Base-by-base conservation (phyloP, 192 early-diverging fungal species). In the Coemansia sp. region DNA sequence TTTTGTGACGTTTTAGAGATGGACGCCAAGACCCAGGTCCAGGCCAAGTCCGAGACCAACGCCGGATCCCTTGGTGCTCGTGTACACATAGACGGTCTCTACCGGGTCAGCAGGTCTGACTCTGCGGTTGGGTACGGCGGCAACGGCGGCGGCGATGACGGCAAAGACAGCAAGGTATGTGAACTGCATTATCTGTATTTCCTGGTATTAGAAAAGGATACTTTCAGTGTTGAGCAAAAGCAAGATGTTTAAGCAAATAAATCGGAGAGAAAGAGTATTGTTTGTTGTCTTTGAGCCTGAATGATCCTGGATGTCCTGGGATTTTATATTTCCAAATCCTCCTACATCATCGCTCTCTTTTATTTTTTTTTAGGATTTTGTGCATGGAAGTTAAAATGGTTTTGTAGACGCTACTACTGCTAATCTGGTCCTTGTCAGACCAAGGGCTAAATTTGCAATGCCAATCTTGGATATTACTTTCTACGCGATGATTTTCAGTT, bases 11-110 rank as follows among this genome's bases (percentile, higher is more conserved):
- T 20, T 54, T 55, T 71, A 71, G 6, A 71, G 62, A 42, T 71
- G 69, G 24, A 71, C 49, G 51, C 62, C 62, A n/a, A 71, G 42
- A 14, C 58, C 68, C 9, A 71, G 42, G 11, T 46, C 68, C 3
- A 71, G 39, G 27, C 69, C 62, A 1, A 71, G 42, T 4, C 69
- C 58, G n/a, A 46, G 3, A 6, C 61, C 67, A 30, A 24, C 23
- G 14, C 32, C 29, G 11, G 36, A 13, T 28, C 51, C 25, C 28
- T 27, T 39, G 60, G 22, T 61, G 46, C 22, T 18, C 45, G 22
- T 30, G 4, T 32, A 29, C 16, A 55, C 53, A 27, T n/a, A 18
- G 28, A 55, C 29, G 20, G 28, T 29, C 28, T 55, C 53, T 28
- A 30, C 53, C 1, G 57, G 19, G 16, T 18, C 2, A 9, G 18